Evolutionary conservation across 2,329 filamentous ascomycete species (phyloP).

Genomic region (Colletotrichum viniferum): DNA sequence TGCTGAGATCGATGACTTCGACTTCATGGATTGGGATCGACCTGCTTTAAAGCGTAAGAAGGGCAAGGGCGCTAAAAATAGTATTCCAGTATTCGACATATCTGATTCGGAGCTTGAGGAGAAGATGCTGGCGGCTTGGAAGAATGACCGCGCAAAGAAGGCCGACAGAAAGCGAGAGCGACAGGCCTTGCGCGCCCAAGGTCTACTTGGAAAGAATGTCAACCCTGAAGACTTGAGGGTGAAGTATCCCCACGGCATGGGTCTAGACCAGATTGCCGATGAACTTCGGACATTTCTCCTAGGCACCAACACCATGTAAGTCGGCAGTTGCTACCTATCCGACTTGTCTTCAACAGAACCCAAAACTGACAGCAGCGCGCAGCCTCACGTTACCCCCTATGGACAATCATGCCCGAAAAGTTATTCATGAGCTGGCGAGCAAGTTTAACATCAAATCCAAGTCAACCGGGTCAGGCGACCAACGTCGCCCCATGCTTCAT

Average conservation of each 20-base stretch:
- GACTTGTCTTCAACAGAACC: neutral
- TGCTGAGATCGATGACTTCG: constrained; percentile 68
- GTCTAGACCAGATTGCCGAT: constrained; percentile 69
- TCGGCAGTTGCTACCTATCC: neutral
- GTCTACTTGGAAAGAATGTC: constrained; percentile 65
- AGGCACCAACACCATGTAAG: constrained; percentile 39
- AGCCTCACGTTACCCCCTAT: constrained; percentile 84
- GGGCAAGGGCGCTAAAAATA: constrained; percentile 64
- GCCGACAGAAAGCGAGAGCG: constrained; percentile 71
- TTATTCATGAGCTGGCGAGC: constrained; percentile 79
- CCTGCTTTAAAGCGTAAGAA: constrained; percentile 68
- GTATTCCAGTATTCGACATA: constrained; percentile 56
- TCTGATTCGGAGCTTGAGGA: constrained; percentile 72
- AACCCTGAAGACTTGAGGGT: constrained; percentile 64
- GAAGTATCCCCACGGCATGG: constrained; percentile 78
- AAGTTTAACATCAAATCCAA: constrained; percentile 82
- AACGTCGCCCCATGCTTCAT: constrained; percentile 77
- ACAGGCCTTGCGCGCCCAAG: constrained; percentile 70
- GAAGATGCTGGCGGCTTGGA: constrained; percentile 63
- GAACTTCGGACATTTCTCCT: constrained; percentile 77
- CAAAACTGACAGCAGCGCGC: neutral
- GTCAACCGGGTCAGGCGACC: constrained; percentile 75
- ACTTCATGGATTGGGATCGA: constrained; percentile 83
- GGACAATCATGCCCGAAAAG: constrained; percentile 76
- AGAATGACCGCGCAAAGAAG: constrained; percentile 74